phyloP scores from a whole-genome alignment of 1,139 yeast species.

The Lodderomyces oxycetoniae region DNA sequence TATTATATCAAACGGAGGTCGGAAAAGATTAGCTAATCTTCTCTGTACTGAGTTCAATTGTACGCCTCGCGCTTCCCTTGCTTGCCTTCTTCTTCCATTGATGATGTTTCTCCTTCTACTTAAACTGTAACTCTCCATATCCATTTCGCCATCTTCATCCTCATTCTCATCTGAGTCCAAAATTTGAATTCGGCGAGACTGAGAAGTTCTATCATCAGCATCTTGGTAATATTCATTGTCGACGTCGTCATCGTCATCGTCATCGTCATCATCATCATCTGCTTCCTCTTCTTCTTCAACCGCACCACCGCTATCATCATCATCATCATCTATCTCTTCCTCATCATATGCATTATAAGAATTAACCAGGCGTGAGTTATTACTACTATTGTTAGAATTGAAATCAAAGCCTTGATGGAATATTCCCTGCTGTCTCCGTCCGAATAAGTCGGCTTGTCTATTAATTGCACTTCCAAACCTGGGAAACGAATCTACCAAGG shows the following conservation, averaged over 20 bases:
- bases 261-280: conserved; percentile 20
- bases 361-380: conserved; percentile 1
- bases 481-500: conserved; percentile 47
- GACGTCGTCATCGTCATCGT: conserved; percentile 29
- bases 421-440: conserved; percentile 37
- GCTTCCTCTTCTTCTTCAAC: conserved; percentile 20
- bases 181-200: not conserved
- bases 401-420: conserved; percentile 42
- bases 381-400: conserved; percentile 14
- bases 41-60: conserved; percentile 59
- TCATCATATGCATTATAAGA: conserved; percentile 24
- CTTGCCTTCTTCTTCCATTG: conserved; percentile 29
- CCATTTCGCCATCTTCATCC: not conserved
- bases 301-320: conserved; percentile 14
- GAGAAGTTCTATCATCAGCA: not conserved
- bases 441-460: conserved; percentile 38
- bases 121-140: conserved; percentile 10
- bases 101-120: not conserved
- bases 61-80: conserved; percentile 23
- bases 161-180: conserved; percentile 1
- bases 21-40: conserved; percentile 72
- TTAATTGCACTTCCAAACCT: conserved; percentile 11
- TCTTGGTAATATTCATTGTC: conserved; percentile 10
- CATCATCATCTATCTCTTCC: conserved; percentile 14
- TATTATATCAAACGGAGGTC: conserved; percentile 93